Evolutionary conservation across 192 early-diverging fungal genomes (phyloP), one percentile per base, ranked within the genome.

Genomic region (Coemansia sp.): DNA sequence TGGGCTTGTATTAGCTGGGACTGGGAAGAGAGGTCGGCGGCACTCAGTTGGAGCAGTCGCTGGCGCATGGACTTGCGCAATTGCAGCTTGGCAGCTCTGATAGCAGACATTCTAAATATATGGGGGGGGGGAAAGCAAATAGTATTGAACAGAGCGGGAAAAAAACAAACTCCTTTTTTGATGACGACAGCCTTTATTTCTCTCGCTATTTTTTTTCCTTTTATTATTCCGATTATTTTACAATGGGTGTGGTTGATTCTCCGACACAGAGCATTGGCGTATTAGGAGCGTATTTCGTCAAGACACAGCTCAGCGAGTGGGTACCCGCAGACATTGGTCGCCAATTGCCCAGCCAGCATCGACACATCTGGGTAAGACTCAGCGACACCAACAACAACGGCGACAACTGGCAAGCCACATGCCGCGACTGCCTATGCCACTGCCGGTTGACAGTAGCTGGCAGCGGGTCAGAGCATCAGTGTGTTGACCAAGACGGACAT

Each of bases 261-360:
- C n/a, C 53, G 5, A 37, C 60, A 23, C 46, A 62, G 11, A 46
- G 39, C 2, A 40, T 34, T 13, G 79, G 79, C 18, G 74, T 73
- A 21, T 57, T 76, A 0, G 73, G 60, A 20, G 74, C 62, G 20
- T 76, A 35, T 33, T 71, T 76, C 59, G 67, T 48, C 45, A 67
- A 65, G 13, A 62, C 60, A 13, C 74, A 70, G 65, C 62, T 82
- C 10, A 38, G 50, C 35, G 67, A 63, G 42, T 82, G 79, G 79
- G 1, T 73, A 5, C 74, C 79, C 1, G 40, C 46, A 18, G 61
- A 67, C 23, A 58, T 82, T 10, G 59, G 24, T 9, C 20, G 38
- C 8, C 69, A 75, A 34, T 34, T 73, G 18, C n/a, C 55, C 10
- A 21, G 36, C 0, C 34, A 18, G 20, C 79, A 82, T 46, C 59